Evolutionary conservation across 768 basidiomycete species (phyloP).

Genomic region (Trametes coccinea): DNA sequence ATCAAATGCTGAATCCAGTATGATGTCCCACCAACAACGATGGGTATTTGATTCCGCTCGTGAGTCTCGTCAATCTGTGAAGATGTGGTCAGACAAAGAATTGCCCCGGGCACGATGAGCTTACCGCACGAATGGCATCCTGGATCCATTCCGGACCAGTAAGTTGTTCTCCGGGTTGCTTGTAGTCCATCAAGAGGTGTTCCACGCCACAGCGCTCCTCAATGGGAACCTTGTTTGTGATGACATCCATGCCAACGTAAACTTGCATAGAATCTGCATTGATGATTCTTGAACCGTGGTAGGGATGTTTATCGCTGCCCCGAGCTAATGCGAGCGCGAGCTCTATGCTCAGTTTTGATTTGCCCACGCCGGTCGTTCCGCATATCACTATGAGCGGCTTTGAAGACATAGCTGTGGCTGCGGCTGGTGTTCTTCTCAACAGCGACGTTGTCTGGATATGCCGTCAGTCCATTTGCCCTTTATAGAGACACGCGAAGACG

Average conservation of each 20-base stretch:
- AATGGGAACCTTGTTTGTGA: constrained; percentile 89
- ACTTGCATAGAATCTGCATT: constrained; percentile 99
- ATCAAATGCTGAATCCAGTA: constrained; percentile 98
- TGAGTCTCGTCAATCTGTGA: constrained; percentile 76
- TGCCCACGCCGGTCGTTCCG: constrained; percentile 95
- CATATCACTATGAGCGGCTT: constrained; percentile 81
- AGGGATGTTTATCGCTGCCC: constrained; percentile 35
- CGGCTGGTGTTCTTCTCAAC: not conserved
- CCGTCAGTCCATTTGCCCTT: not conserved
- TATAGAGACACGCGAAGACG: not conserved
- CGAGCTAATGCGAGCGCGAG: constrained; percentile 58
- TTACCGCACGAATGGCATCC: constrained; percentile 76
- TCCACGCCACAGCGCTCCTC: constrained; percentile 78
- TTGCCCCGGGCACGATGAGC: constrained; percentile 30
- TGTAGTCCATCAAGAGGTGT: constrained; percentile 89
- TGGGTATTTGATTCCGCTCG: constrained; percentile 63
- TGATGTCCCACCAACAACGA: constrained; percentile 92
- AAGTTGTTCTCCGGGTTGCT: constrained; percentile 84
- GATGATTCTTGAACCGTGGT: constrained; percentile 73
- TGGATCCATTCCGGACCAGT: constrained; percentile 84
- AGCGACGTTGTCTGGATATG: not conserved
- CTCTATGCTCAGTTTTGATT: constrained; percentile 88
- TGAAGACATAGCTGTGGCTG: constrained; percentile 37
- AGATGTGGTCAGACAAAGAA: constrained; percentile 2
- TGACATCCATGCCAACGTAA: constrained; percentile 85